Evolutionary conservation across 2,329 filamentous ascomycete genomes (phyloP), one percentile per base, ranked within the genome.

Genomic region (Scedosporium dehoogii): DNA sequence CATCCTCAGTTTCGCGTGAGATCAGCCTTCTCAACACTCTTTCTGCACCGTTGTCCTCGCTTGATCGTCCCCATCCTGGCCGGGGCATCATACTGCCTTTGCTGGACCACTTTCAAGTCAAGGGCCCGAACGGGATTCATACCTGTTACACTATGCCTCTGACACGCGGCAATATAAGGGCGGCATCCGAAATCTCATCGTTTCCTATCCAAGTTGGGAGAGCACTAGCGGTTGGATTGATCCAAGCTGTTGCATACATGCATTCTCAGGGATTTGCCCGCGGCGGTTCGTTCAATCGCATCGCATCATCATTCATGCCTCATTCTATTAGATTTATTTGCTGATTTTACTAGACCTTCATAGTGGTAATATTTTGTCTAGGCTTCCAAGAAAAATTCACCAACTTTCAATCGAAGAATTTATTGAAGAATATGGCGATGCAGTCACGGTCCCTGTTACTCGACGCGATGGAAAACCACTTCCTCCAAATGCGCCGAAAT

Each of bases 371-470:
- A 62, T 53, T 38, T 25, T 67, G 51, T 14, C 66, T n/a, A 65
- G 63, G 42, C 51, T 64, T 51, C 58, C 62, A n/a, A 61, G 58
- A 27, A 61, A 25, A 10, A 56, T 67, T 16, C 64, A 72, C 62
- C 5, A 67, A 0, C 67, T 74, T 18, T 73, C 72, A 1, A 65
- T 71, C 7, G 60, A 70, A n/a, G 66, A 74, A 61, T 62, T 75
- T 4, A 69, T 72, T 61, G 62, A 73, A 44, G 63, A 65, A 63
- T 72, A 70, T 51, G 70, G 70, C 6, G 51, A 68, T n/a, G 70
- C 71, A 0, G 66, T 72, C 63, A 68, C 66, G 48, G 64, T 71
- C 2, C 60, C 69, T 6, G 60, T 75, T 59, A 68, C 63, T 16
- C 63, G 63, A 38, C n/a, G 64, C n/a, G 65, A 72, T 42, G 66